Evolutionary conservation across 495 filamentous ascomycete species (phyloP), one percentile per base, ranked within the genome.

Genomic region (Penicillium macrosclerotiorum): DNA sequence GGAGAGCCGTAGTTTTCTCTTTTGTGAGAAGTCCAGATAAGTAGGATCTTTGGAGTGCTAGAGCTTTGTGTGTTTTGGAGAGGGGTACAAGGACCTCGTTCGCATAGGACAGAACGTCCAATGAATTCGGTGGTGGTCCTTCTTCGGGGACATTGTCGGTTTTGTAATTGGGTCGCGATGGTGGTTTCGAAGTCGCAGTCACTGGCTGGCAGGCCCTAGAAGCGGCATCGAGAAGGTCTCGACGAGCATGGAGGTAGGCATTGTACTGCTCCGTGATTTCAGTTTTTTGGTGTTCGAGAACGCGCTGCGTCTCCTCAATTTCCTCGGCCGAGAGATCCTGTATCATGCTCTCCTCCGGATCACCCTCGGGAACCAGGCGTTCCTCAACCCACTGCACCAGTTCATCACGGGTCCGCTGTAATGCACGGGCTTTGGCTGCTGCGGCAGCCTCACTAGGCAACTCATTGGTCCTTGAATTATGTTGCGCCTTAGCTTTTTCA

Each of bases 311-410:
- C 31, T 54, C 65, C 37, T 69, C 63, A 3, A 65, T 69, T 41
- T 68, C 69, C 32, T 61, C 59, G 7, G 51, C 48, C 48, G 45
- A 52, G 16, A 65, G 42, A 18, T 71, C 64, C 36, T 73, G 67
- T 23, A 73, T 63, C 31, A 63, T 59, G 8, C 59, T 68, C 36
- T 69, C 69, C 13, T 64, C 67, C 1, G 43, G 53, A 37, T 59
- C 69, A n/a, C 68, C 69, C 17, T 78, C 79, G 41, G 71, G 78
- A 22, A 72, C 68, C 6, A 89, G 65, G 47, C 85, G 84, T 9
- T 73, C 68, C 58, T 89, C 84, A 17, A 89, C 84, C 85, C 85
- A 89, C 51, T 75, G 73, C 29, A 88, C 83, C 42, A 89, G 65
- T 37, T 81, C 82, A 54, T 80, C 75, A 18, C 85, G 72, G 3